Evolutionary conservation across 192 early-diverging fungal genomes (phyloP), one percentile per base, ranked within the genome.

Genomic region (Paraglomus brasilianum): DNA sequence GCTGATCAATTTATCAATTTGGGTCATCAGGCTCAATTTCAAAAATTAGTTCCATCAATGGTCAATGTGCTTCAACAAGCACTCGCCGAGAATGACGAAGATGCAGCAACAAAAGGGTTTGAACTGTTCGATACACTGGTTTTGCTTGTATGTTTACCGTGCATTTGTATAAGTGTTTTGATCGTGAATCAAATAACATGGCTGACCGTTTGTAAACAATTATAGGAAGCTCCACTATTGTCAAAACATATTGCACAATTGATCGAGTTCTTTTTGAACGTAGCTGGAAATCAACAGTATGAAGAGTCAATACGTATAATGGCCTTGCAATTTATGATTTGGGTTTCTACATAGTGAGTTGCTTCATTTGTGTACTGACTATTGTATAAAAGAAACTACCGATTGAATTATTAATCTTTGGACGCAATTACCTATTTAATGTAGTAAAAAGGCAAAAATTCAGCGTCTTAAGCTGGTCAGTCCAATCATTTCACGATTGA

Each of bases 101-200:
- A 92, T 17, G 86, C 78, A 50, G 87, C 89, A 13, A 82, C 81
- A 38, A 84, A 89, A 66, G 90, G 92, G 64, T 94, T 95, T 71
- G 93, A 94, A 71, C 90, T 96, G 13, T 90, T 96, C 77, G 91
- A 94, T 77, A 80, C 80, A 15, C 79, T 96, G 58, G 79, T 96
- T 30, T 76, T 90, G 66, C 79, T 92, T 62, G 82, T 83, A 57
- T 70, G 71, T 70, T 41, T n/a, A 11, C 17, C 47, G n/a, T 70
- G 15, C 5, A 21, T 47, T 44, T 67, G 17, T 21, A 40, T 8
- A 44, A 65, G 11, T 46, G 5, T 63, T 9, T n/a, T 57, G n/a
- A 14, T 11, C 44, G 43, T n/a, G 15, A 70, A 13, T 6, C 5
- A 9, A 66, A n/a, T 17, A 17, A 69, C 39, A 10, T 69, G 36